phyloP scores from a whole-genome alignment of 305 asterid species.

The Fraxinus ornus region DNA sequence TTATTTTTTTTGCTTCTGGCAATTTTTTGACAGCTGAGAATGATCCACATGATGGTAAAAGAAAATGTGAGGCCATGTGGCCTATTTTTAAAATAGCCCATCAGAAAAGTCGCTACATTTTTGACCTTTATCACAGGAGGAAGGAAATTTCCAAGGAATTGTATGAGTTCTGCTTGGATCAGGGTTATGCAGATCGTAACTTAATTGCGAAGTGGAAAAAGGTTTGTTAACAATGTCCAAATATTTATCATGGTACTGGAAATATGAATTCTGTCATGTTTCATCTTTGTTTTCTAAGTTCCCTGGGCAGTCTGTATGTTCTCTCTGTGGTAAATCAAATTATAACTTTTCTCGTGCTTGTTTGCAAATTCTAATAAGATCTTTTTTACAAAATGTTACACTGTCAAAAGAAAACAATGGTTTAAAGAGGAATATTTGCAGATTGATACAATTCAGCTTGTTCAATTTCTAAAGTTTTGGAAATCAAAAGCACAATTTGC shows the following conservation, averaged over 20 bases:
- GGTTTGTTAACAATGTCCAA: slow-evolving; percentile 27
- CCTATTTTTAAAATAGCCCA: slow-evolving; percentile 85
- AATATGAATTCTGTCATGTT: neutral
- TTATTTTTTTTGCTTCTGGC: neutral
- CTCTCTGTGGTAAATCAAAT: neutral
- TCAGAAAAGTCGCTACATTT: slow-evolving; percentile 77
- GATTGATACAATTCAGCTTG: neutral
- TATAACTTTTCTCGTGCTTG: neutral
- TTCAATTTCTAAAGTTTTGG: neutral
- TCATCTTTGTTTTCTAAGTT: neutral
- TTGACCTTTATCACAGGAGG: slow-evolving; percentile 71
- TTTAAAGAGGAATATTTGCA: neutral
- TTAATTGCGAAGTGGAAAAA: slow-evolving; percentile 79
- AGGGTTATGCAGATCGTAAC: slow-evolving; percentile 77
- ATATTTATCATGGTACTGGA: neutral
- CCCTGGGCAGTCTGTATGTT: neutral
- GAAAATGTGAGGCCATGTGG: slow-evolving; percentile 80
- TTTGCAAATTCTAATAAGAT: neutral
- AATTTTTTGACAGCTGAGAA: slow-evolving; percentile 55
- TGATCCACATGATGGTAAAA: slow-evolving; percentile 73
- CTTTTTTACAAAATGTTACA: neutral
- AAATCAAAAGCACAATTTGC: neutral
- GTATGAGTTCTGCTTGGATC: slow-evolving; percentile 81
- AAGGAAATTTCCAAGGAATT: slow-evolving; percentile 79
- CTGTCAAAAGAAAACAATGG: neutral